These are phyloP conservation scores for Funneliformis geosporum DNA, from an alignment of 192 early-diverging fungal genomes.

Conservation along the genomic window DNA sequence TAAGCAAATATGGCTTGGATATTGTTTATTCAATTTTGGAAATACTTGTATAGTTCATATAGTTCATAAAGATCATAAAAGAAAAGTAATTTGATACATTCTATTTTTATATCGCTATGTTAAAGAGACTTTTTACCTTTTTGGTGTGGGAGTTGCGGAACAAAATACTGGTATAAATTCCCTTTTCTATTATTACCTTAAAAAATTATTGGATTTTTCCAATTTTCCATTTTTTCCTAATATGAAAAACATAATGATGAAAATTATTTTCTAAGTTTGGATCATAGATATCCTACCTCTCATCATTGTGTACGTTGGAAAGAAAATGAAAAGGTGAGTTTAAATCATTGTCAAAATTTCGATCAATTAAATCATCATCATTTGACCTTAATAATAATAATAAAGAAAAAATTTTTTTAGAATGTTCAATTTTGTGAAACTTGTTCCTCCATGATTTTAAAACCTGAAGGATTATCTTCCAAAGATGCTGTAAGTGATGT, in stretches of 20 bases:
- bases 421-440: conserved; percentile 10
- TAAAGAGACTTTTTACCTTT: conserved; percentile 15
- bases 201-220: too few species aligned
- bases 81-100: neutral
- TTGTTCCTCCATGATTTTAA: conserved; percentile 31
- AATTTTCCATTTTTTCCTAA: too few species aligned
- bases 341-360: conserved; percentile 17
- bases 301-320: conserved; percentile 30
- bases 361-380: neutral
- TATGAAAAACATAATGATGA: too few species aligned
- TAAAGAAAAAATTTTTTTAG: neutral
- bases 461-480: neutral
- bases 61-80: too few species aligned
- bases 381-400: too few species aligned
- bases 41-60: too few species aligned
- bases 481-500: conserved; percentile 30
- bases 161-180: conserved; percentile 1
- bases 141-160: neutral
- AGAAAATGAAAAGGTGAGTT: conserved; percentile 26
- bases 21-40: neutral
- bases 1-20: neutral
- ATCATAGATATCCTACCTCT: conserved; percentile 36
- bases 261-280: conserved; percentile 6
- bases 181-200: neutral
- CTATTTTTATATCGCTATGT: neutral